Evolutionary conservation across 129 eudicot genomes (phyloP).

Genomic region (Rutidosis leptorrhynchoides): DNA sequence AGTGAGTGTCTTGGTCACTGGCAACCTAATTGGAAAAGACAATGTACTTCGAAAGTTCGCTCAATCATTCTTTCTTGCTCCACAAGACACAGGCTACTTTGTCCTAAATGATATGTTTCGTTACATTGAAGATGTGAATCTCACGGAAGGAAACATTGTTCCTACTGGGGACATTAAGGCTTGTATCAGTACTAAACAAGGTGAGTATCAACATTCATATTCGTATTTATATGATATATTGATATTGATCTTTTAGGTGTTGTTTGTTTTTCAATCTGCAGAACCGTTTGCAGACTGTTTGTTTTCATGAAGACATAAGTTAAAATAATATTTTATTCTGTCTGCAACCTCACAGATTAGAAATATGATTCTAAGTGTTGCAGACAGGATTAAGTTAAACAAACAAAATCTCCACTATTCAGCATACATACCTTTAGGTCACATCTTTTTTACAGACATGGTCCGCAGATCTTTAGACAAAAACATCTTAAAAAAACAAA

Average conservation of each 20-base stretch:
- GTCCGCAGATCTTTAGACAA: too few relatives aligned
- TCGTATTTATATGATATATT: neutral
- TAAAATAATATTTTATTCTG: too few relatives aligned
- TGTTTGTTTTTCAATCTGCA: too few relatives aligned
- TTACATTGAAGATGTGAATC: constrained; percentile 47
- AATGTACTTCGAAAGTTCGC: constrained; percentile 47
- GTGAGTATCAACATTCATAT: constrained; percentile 37
- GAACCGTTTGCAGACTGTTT: too few relatives aligned
- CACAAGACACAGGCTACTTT: constrained; percentile 92
- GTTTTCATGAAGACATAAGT: too few relatives aligned
- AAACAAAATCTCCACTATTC: too few relatives aligned
- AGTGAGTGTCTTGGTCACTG: constrained; percentile 85
- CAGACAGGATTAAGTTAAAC: too few relatives aligned
- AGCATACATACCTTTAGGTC: too few relatives aligned
- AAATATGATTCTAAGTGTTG: too few relatives aligned
- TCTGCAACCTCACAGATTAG: too few relatives aligned
- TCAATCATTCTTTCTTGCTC: constrained; percentile 90
- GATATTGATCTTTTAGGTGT: constrained; percentile 1
- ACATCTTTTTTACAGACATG: too few relatives aligned
- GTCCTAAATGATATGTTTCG: constrained; percentile 88
- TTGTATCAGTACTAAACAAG: constrained; percentile 45
- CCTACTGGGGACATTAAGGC: constrained; percentile 39
- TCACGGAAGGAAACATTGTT: constrained; percentile 31
- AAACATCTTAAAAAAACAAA: too few relatives aligned
- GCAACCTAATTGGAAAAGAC: constrained; percentile 63